Base-by-base conservation (phyloP, 257 asterid genomes). In the Anisodus acutangulus region DNA sequence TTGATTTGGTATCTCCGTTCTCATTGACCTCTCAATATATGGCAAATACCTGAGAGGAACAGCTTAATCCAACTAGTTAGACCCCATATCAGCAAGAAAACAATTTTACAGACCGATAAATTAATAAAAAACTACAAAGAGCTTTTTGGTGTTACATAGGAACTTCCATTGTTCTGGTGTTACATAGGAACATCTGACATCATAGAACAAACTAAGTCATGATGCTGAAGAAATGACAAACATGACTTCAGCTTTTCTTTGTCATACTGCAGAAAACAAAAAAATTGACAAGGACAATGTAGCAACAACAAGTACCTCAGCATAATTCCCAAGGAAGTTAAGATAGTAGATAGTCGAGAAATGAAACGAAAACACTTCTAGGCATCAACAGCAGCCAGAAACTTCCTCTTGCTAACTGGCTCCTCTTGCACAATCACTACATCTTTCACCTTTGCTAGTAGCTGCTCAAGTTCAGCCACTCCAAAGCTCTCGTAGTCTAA, bases 401-500 rank as follows among this genome's bases (percentile, higher is more conserved):
- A 87, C 87, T 91, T 94, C 84, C 88, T 88, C 84, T 89, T 91
- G 87, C 91, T 92, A 11, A 54, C 88, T 5, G 95, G 93, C 62
- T 97, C 99, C 92, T 92, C 98, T 53, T 88, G 94, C 89, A 95
- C 87, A 86, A 72, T 88, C 68, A 87, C 98, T 19, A 97, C 91
- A 84, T 94, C 99, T 35, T 84, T 88, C 89, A 97, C 90, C 87
- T 92, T 95, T 39, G 86, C 92, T n/a, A 95, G 88, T 79, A 97
- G 93, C 88, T 94, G 97, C 85, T 92, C 97, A 9, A 97, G 89
- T 83, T 58, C 83, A 72, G 76, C 89, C 88, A 93, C 98, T 58
- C 98, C 98, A 80, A 92, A 91, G 84, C 88, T 87, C 83, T 43
- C 49, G 68, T 91, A 97, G 79, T 92, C 97, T 47, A 97, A 87